A percentile compares a stretch with the other conserved stretches of the same genome.
These are phyloP conservation scores for Calonectria hawksworthii DNA, from an alignment of 2,329 filamentous ascomycete genomes.

Conservation along the genomic window DNA sequence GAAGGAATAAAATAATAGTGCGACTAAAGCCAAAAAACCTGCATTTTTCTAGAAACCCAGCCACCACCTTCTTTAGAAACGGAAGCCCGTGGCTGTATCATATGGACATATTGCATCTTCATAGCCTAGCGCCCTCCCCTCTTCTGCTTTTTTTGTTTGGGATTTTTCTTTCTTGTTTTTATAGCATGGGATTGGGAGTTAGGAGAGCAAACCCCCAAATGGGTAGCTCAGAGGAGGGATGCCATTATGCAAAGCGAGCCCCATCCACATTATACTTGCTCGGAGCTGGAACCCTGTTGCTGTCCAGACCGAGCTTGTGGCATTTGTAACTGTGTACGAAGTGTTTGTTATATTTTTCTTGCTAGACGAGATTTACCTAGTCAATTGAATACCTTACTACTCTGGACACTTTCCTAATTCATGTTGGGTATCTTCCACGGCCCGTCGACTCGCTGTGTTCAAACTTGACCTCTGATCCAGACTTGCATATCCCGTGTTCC, in stretches of 20 bases:
- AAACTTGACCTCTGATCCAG: not conserved
- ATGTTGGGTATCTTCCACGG: constrained; percentile 25
- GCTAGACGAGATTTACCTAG: constrained; percentile 20
- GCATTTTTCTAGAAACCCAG: constrained; percentile 1
- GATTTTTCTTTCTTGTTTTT: constrained; percentile 32
- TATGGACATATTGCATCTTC: constrained; percentile 27
- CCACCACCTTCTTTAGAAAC: not conserved
- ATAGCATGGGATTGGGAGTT: constrained; percentile 46
- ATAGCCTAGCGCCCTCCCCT: constrained; percentile 20
- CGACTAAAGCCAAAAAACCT: not conserved
- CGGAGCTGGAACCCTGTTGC: not conserved
- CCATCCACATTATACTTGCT: constrained; percentile 26
- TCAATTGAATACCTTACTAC: constrained; percentile 24
- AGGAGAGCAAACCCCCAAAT: constrained; percentile 23
- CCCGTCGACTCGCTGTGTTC: constrained; percentile 7
- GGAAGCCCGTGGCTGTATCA: not conserved
- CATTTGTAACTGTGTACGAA: constrained; percentile 11
- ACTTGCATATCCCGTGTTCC: not conserved
- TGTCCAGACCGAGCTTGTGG: not conserved
- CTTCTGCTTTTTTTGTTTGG: constrained; percentile 23
- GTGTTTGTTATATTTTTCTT: constrained; percentile 3
- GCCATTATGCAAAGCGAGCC: constrained; percentile 21
- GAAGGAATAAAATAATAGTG: not conserved
- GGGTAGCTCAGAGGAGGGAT: not conserved
- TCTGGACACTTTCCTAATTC: constrained; percentile 10